Evolutionary conservation across 2,329 filamentous ascomycete species (phyloP).

Genomic region (Blastomyces silverae): DNA sequence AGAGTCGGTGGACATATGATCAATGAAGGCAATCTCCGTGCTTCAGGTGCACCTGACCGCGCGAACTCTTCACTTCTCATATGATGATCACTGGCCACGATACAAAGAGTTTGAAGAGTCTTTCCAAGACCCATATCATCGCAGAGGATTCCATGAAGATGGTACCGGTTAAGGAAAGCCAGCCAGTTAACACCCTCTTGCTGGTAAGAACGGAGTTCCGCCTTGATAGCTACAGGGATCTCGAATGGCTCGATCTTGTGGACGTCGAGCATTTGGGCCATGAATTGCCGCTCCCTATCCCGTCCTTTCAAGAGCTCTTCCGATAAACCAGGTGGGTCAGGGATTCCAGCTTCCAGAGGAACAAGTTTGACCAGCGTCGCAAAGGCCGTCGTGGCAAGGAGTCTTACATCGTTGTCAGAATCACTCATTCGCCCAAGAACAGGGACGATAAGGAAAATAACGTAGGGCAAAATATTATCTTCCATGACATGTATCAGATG

Average conservation of each 20-base stretch:
- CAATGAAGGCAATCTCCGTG: slow-evolving; percentile 73
- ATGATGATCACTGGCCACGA: slow-evolving; percentile 96
- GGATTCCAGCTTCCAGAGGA: slow-evolving; percentile 92
- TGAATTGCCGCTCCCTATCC: slow-evolving; percentile 92
- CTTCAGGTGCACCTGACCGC: slow-evolving; percentile 71
- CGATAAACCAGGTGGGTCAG: slow-evolving; percentile 88
- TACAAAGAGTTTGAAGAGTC: slow-evolving; percentile 93
- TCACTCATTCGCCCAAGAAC: slow-evolving; percentile 98
- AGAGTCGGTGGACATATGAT: slow-evolving; percentile 95
- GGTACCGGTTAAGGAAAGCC: slow-evolving; percentile 94
- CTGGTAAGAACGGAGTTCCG: slow-evolving; percentile 91
- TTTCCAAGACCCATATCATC: slow-evolving; percentile 99
- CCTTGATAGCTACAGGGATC: slow-evolving; percentile 95
- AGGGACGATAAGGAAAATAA: slow-evolving; percentile 97
- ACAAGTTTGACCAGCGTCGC: slow-evolving; percentile 96
- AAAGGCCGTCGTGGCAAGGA: slow-evolving; percentile 94
- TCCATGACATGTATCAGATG: slow-evolving; percentile 98
- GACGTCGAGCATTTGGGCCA: slow-evolving; percentile 88
- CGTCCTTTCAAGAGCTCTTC: slow-evolving; percentile 80
- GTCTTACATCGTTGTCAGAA: slow-evolving; percentile 87
- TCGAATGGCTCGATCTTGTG: slow-evolving; percentile 94
- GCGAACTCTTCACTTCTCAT: slow-evolving; percentile 83
- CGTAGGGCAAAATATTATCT: slow-evolving; percentile 88
- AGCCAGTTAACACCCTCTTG: slow-evolving; percentile 99
- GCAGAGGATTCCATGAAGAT: slow-evolving; percentile 94